A percentile compares a stretch with the other conserved stretches of the same genome.
phyloP scores from a whole-genome alignment of 2,329 filamentous ascomycete species.

The Clarireedia sp. region DNA sequence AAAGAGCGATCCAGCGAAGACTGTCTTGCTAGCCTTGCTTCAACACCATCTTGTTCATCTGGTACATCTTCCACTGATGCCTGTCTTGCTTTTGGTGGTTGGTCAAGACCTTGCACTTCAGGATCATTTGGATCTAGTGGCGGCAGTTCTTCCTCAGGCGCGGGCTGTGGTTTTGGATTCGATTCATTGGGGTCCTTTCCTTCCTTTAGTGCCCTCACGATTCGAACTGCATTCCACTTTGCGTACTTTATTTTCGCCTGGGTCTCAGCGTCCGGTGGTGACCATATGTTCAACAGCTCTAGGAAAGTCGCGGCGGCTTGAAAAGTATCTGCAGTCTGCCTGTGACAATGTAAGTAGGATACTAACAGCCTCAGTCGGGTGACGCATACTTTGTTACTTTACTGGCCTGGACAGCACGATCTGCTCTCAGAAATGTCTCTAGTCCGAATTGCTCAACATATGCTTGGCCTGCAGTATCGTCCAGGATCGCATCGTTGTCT shows the following conservation, averaged over 20 bases:
- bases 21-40: slow-evolving; percentile 36
- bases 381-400: slow-evolving; percentile 73
- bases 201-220: slow-evolving; percentile 82
- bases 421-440: slow-evolving; percentile 78
- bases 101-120: slow-evolving; percentile 48
- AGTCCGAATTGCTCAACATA: slow-evolving; percentile 92
- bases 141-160: slow-evolving; percentile 37
- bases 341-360: neutral
- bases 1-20: slow-evolving; percentile 42
- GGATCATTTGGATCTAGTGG: slow-evolving; percentile 56
- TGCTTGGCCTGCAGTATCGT: slow-evolving; percentile 79
- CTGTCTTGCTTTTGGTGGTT: slow-evolving; percentile 35
- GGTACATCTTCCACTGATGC: slow-evolving; percentile 48
- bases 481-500: slow-evolving; percentile 73
- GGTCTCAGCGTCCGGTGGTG: slow-evolving; percentile 62
- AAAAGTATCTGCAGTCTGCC: slow-evolving; percentile 86
- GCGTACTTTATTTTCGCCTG: slow-evolving; percentile 88
- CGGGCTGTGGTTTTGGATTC: slow-evolving; percentile 61
- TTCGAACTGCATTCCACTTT: slow-evolving; percentile 90
- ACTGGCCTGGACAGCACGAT: slow-evolving; percentile 72
- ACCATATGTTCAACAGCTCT: slow-evolving; percentile 82
- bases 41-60: slow-evolving; percentile 45
- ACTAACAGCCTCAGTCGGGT: neutral
- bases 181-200: slow-evolving; percentile 87
- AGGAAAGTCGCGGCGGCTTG: slow-evolving; percentile 89